Evolutionary conservation across 179 eudicot genomes (phyloP), one percentile per base, ranked within the genome.

Genomic region (Drosera spatulata): DNA sequence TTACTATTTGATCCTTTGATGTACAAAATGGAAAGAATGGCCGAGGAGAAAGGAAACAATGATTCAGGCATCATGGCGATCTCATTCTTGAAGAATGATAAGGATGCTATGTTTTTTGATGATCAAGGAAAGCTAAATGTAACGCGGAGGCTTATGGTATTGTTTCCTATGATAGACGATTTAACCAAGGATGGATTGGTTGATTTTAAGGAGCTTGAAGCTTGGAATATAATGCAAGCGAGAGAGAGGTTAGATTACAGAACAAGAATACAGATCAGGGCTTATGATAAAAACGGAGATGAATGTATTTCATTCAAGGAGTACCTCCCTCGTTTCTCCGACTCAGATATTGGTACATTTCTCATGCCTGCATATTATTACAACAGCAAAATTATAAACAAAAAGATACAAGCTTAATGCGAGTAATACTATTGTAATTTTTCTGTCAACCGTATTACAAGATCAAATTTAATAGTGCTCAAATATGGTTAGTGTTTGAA

Each of bases 181-280:
- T 55, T 45, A 11, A 79, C 82, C 1, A 61, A 60, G 46, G 82
- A 80, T 45, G 79, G 82, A 10, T 64, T 60, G 46, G 67, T 80
- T 54, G 80, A 72, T 15, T 61, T 55, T 42, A 64, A 46, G 37
- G 82, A 80, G 59, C 79, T 80, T 49, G 61, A 75, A 51, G 64
- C 60, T 53, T 77, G 82, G 85, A 69, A 71, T 41, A 45, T 67
- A 44, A 69, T 62, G 60, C 82, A 74, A 62, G 71, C 80, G 5
- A 55, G 61, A 7, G 75, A 77, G 12, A 71, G 70, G 39, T 51
- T 80, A 67, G 60, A 53, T 13, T 69, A 58, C 54, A 59, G 67
- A 51, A 69, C 79, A 3, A 63, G 55, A 51, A 71, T 56, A 52
- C 68, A 63, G 42, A 12, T 74, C 55, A 47, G 41, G 10, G 59